Conservation (phyloP, 306 rosid species). For the Hippophae gyantsensis region DNA sequence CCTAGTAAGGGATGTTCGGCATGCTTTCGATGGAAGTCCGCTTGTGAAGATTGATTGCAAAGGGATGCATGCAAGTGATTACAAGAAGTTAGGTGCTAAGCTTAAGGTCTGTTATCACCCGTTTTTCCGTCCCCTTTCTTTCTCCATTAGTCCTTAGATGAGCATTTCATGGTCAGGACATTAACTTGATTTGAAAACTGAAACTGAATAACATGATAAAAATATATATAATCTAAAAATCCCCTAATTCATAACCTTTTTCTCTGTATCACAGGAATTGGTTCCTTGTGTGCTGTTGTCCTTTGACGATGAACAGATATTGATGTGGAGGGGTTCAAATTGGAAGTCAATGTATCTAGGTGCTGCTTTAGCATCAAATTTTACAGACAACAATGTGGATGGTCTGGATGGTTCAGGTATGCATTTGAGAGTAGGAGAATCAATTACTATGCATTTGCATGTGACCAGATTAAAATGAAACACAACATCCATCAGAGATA, state of each 20-base stretch:
- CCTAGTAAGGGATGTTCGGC: slow-evolving; percentile 67
- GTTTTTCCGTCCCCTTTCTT: slow-evolving; percentile 5
- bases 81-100: slow-evolving; percentile 90
- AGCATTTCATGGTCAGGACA: neutral
- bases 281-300: slow-evolving; percentile 92
- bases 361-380: slow-evolving; percentile 26
- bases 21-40: slow-evolving; percentile 87
- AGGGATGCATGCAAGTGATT: slow-evolving; percentile 88
- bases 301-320: slow-evolving; percentile 72
- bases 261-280: slow-evolving; percentile 58
- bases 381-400: slow-evolving; percentile 21
- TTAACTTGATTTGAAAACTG: no score
- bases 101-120: slow-evolving; percentile 54
- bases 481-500: neutral
- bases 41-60: slow-evolving; percentile 75
- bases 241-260: slow-evolving; percentile 15
- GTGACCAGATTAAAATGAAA: neutral
- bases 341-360: slow-evolving; percentile 54
- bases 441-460: slow-evolving; percentile 8
- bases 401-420: slow-evolving; percentile 38
- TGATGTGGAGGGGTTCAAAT: slow-evolving; percentile 80
- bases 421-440: slow-evolving; percentile 10
- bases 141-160: neutral
- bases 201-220: no score
- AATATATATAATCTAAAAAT: no score